Evolutionary conservation across 129 eudicot species (phyloP).

Genomic region (Scalesia atractyloides): DNA sequence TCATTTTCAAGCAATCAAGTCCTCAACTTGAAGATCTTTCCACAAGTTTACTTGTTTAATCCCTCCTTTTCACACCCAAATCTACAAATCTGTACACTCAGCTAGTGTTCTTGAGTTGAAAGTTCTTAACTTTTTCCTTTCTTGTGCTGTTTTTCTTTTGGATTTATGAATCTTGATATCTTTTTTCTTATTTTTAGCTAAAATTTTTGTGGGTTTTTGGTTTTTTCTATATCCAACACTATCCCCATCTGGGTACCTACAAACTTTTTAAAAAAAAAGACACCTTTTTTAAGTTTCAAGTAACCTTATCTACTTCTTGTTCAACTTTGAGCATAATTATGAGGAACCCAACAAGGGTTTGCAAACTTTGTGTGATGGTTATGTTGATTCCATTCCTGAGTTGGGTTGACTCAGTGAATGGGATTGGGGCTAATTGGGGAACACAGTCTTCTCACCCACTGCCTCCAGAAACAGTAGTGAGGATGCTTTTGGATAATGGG

Average conservation of each 20-base stretch:
- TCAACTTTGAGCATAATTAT: conserved; percentile 24
- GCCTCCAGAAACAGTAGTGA: conserved; percentile 59
- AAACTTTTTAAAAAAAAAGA: conserved; percentile 9
- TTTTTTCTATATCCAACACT: conserved; percentile 22
- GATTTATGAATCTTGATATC: not conserved
- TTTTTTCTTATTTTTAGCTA: not conserved
- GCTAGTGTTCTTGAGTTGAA: not conserved
- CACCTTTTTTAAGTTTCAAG: conserved; percentile 14
- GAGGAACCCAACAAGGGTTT: conserved; percentile 28
- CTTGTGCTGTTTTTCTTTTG: conserved; percentile 4
- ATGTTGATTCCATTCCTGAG: conserved; percentile 32
- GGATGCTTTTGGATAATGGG: conserved; percentile 74
- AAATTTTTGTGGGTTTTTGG: conserved; percentile 30
- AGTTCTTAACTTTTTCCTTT: not conserved
- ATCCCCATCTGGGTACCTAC: conserved; percentile 29
- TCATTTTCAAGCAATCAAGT: conserved; percentile 21
- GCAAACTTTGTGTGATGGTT: conserved; percentile 21
- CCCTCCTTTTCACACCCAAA: not conserved
- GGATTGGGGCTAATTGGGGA: conserved; percentile 97
- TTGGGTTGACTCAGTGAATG: conserved; percentile 44
- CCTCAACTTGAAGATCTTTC: conserved; percentile 9
- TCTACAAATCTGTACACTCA: conserved; percentile 11
- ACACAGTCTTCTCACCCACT: conserved; percentile 80
- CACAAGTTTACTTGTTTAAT: not conserved
- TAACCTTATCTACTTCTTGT: conserved; percentile 10